phyloP scores from a whole-genome alignment of 306 rosid genomes.

The Astragalus membranaceus region DNA sequence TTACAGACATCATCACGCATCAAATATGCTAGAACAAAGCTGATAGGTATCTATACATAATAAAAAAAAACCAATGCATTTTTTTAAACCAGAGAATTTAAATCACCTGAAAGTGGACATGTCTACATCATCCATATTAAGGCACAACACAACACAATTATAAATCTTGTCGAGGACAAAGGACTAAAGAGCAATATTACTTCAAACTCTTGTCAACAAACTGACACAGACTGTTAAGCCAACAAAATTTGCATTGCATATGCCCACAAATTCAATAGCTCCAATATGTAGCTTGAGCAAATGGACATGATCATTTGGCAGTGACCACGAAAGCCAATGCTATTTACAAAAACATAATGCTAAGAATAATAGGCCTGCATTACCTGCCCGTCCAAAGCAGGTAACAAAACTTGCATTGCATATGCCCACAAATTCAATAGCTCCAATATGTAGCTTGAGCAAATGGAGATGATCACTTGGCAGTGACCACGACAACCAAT shows the following conservation, averaged over 20 bases:
- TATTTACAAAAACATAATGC: no score
- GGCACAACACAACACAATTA: neutral
- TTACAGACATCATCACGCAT: neutral
- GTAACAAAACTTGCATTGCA: no score
- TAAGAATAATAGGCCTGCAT: no score
- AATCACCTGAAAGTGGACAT: neutral
- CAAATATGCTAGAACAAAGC: neutral
- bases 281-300: no score
- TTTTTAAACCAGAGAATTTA: neutral
- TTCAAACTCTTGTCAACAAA: neutral
- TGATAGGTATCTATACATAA: neutral
- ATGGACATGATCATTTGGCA: no score
- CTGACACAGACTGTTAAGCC: neutral
- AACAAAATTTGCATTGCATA: neutral
- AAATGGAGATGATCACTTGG: no score
- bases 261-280: neutral
- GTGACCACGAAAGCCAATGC: no score
- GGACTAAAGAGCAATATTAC: neutral
- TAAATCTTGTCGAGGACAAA: neutral
- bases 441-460: no score
- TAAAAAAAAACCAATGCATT: neutral
- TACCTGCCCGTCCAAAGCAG: no score
- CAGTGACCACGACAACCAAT: no score
- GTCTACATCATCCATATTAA: neutral
- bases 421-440: no score